A percentile compares a stretch with the other conserved stretches of the same genome.
Conservation (phyloP, 108 stramenopile species). For the Aurantiochytrium sp. region DNA sequence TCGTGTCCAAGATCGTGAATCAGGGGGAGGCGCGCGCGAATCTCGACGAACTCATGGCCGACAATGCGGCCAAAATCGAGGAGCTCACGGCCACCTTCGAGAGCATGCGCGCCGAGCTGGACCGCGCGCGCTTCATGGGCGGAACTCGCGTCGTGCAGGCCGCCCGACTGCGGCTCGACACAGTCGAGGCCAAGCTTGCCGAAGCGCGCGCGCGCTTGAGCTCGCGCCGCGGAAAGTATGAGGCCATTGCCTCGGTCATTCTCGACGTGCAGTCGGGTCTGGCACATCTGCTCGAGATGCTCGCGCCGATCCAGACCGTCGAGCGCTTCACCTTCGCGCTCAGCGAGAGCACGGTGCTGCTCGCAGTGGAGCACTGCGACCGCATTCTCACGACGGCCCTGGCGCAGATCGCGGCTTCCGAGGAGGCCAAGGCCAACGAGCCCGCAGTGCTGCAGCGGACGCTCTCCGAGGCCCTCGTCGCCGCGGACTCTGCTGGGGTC, state of each 20-base stretch:
- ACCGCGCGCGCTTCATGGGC: slow-evolving; percentile 3
- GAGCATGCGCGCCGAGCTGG: slow-evolving; percentile 50
- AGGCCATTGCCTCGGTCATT: slow-evolving; percentile 53
- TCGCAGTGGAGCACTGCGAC: background rate
- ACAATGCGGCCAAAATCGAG: slow-evolving; percentile 67
- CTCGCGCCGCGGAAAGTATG: slow-evolving; percentile 55
- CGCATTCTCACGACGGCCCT: background rate
- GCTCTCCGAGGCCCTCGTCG: slow-evolving; percentile 35
- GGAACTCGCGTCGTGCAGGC: background rate
- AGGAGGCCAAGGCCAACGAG: background rate
- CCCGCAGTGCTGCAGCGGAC: slow-evolving; percentile 30
- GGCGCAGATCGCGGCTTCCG: background rate
- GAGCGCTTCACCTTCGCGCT: slow-evolving; percentile 29
- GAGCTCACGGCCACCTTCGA: slow-evolving; percentile 44
- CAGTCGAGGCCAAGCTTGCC: slow-evolving; percentile 57
- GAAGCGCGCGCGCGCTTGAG: slow-evolving; percentile 53
- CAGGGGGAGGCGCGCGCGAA: slow-evolving; percentile 71
- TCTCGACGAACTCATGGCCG: slow-evolving; percentile 55
- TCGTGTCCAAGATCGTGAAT: slow-evolving; percentile 70
- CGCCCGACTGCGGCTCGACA: slow-evolving; percentile 60
- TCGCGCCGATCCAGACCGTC: slow-evolving; percentile 55
- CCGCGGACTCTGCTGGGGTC: slow-evolving; percentile 24
- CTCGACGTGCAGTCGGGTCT: slow-evolving; percentile 67
- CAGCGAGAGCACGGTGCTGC: slow-evolving; percentile 45
- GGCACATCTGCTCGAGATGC: slow-evolving; percentile 71